Conservation (phyloP, 1,284 basidiomycete genomes). For the Tilletia walkeri region DNA sequence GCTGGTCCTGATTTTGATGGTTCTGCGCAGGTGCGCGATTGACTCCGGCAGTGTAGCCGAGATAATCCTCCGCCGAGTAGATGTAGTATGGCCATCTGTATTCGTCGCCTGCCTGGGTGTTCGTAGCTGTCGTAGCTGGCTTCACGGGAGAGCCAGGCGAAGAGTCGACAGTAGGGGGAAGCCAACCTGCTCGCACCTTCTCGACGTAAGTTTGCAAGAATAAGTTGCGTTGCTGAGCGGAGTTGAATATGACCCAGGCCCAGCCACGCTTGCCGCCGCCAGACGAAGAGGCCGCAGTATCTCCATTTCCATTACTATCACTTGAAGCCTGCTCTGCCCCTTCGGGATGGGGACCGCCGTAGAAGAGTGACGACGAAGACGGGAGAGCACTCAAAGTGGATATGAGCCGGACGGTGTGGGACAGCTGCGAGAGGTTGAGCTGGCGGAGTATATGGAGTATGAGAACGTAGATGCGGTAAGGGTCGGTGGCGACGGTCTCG, state of each 20-base stretch:
- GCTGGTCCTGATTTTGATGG: background rate
- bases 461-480: conserved; percentile 9
- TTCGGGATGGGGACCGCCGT: background rate
- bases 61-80: conserved; percentile 1
- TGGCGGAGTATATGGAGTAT: conserved; percentile 11
- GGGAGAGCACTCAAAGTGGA: background rate
- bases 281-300: background rate
- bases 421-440: background rate
- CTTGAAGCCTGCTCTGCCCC: background rate
- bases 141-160: background rate
- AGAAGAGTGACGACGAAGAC: background rate
- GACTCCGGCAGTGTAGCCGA: background rate
- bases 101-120: background rate
- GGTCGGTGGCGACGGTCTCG: conserved; percentile 6
- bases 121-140: background rate
- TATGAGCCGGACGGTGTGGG: conserved; percentile 8
- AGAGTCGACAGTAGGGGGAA: background rate
- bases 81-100: background rate
- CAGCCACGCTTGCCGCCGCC: background rate
- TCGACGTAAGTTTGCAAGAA: background rate
- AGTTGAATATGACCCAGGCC: conserved; percentile 17
- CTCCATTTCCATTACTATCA: background rate
- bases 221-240: background rate
- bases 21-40: background rate
- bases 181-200: background rate